Base-by-base conservation (phyloP, 148 eudicot genomes). In the Agrostemma githago region DNA sequence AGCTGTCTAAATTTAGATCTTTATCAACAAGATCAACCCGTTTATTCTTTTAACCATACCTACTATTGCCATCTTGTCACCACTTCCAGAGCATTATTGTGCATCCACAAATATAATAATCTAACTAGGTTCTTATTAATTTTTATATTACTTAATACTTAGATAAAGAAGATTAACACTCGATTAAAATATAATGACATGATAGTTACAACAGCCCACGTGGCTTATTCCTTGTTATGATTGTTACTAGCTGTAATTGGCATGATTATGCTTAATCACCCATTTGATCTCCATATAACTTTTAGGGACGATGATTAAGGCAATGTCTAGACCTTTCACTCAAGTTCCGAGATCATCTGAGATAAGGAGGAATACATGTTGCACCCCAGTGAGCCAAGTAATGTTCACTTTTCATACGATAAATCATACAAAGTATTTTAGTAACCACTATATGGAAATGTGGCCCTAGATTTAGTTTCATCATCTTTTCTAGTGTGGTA, bases 21-120 rank as follows among this genome's bases (percentile, higher is more conserved):
- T 64, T 77, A 77, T 77, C 75, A 57, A 40, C 34, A 46, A 63
- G 7, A 77, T 54, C 71, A 77, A 10, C 26, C 62, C 54, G 56
- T 51, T 71, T 26, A 26, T 26, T 66, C 71, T 62, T 67, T 34
- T 42, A 67, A 26, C 73, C 68, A 75, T 73, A 65, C 81, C 73
- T 73, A 78, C 34, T n/a, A 17, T 60, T 54, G 42, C 40, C 62
- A 74, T 34, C 76, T 62, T 42, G 65, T 67, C 72, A 59, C 48
- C 56, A 67, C 65, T 56, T 76, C 44, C 53, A 6, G 20, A 44
- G 56, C 39, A 56, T 11, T 57, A 68, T 68, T 58, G 63, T 41
- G 6, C 63, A 37, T 53, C 34, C 4, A 40, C 38, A 17, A 51
- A 9, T 70, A 62, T 60, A 51, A 59, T 77, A 46, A 46, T 37